Evolutionary conservation across 2,329 filamentous ascomycete genomes (phyloP).

Genomic region (Penicillium sp.): DNA sequence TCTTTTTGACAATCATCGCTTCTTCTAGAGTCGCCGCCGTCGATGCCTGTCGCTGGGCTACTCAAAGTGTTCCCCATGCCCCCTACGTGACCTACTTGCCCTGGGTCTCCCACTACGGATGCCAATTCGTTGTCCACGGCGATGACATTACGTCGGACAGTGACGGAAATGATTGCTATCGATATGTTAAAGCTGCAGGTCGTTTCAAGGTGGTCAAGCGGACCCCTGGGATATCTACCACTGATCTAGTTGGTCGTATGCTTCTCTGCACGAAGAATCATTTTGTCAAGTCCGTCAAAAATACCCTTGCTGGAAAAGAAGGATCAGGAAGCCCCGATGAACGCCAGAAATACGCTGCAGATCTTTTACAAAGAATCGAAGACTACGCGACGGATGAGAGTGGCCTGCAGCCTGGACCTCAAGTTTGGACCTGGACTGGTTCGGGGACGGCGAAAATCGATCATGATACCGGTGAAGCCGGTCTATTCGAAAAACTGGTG

Average conservation of each 20-base stretch:
- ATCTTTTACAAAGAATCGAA: slow-evolving; percentile 72
- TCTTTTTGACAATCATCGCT: background rate
- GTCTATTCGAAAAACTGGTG: slow-evolving; percentile 66
- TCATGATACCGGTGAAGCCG: slow-evolving; percentile 55
- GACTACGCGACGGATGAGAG: slow-evolving; percentile 87
- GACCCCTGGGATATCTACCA: slow-evolving; percentile 94
- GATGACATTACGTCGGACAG: slow-evolving; percentile 97
- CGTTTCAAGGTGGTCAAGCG: slow-evolving; percentile 96
- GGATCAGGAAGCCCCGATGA: slow-evolving; percentile 69
- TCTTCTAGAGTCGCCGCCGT: slow-evolving; percentile 71
- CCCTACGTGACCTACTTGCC: slow-evolving; percentile 92
- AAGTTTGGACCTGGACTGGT: slow-evolving; percentile 78
- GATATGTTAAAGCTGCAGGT: slow-evolving; percentile 90
- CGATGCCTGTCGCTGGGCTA: slow-evolving; percentile 93
- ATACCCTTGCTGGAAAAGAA: slow-evolving; percentile 66
- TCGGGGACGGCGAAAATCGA: slow-evolving; percentile 36
- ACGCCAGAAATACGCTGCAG: slow-evolving; percentile 59
- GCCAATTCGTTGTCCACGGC: slow-evolving; percentile 91
- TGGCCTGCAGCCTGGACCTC: slow-evolving; percentile 71
- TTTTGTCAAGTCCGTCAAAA: slow-evolving; percentile 79
- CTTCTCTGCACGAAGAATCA: slow-evolving; percentile 91
- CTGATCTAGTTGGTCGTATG: slow-evolving; percentile 97
- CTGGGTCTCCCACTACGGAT: slow-evolving; percentile 95
- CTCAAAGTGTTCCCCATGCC: slow-evolving; percentile 74
- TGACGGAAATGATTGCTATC: slow-evolving; percentile 92